Conservation (phyloP, 192 early-diverging fungal genomes). For the Coemansia sp. region DNA sequence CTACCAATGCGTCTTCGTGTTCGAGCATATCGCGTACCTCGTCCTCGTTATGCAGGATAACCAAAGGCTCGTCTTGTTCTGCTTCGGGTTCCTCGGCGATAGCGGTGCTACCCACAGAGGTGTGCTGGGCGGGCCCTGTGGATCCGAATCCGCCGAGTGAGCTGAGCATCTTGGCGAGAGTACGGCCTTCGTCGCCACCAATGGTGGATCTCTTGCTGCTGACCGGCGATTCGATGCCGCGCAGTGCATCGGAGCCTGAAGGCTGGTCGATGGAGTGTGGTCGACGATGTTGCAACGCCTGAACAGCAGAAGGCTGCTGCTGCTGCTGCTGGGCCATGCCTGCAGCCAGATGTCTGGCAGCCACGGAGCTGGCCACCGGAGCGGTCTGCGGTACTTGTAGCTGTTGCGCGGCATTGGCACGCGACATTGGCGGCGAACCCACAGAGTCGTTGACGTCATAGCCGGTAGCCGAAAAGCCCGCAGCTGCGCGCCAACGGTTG, state of each 20-base stretch:
- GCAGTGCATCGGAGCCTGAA: neutral
- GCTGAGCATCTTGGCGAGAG: conserved; percentile 49
- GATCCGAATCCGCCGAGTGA: conserved; percentile 35
- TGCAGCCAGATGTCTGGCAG: neutral
- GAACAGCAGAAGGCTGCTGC: conserved; percentile 1
- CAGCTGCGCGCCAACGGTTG: conserved; percentile 42
- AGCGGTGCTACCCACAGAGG: conserved; percentile 8
- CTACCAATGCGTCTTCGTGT: conserved; percentile 64
- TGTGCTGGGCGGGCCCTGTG: neutral
- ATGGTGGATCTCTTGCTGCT: conserved; percentile 39
- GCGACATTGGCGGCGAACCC: neutral
- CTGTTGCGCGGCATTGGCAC: neutral
- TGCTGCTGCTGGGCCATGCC: neutral
- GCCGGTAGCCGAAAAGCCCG: conserved; percentile 35
- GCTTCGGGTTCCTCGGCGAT: conserved; percentile 24
- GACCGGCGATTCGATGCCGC: neutral
- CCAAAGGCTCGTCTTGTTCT: neutral
- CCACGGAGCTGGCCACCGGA: neutral
- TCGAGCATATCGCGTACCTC: conserved; percentile 56
- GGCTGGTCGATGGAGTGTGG: conserved; percentile 38
- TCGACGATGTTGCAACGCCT: conserved; percentile 24
- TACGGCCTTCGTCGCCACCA: conserved; percentile 39
- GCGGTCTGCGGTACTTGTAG: conserved; percentile 8
- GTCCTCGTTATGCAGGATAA: conserved; percentile 37
- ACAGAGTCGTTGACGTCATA: conserved; percentile 38